Percentiles rank a stretch among this genome's conserved stretches.
Evolutionary conservation across 1,284 basidiomycete species (phyloP).

Genomic region (Heliocybe sulcata): DNA sequence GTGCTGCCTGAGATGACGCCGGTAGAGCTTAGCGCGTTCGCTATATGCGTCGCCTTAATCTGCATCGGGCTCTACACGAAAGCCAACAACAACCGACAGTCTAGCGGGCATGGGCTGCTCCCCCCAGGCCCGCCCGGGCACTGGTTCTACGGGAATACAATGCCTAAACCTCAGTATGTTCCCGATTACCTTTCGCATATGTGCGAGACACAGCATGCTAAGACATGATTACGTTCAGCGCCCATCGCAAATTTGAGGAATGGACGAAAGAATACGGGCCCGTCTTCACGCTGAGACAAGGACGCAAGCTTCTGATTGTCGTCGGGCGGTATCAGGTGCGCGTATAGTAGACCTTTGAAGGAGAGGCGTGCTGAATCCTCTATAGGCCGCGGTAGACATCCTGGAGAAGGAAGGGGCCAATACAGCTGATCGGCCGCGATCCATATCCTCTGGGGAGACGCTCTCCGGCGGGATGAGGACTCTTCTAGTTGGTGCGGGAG

Average conservation of each 20-base stretch:
- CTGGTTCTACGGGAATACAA: constrained; percentile 8
- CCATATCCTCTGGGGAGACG: constrained; percentile 15
- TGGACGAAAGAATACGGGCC: constrained; percentile 31
- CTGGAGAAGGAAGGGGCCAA: constrained; percentile 23
- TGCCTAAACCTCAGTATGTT: constrained; percentile 6
- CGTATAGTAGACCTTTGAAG: not conserved
- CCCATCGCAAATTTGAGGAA: constrained; percentile 16
- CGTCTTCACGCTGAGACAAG: constrained; percentile 24
- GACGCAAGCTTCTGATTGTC: constrained; percentile 23
- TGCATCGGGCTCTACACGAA: not conserved
- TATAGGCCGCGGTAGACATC: constrained; percentile 19
- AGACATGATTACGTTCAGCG: not conserved
- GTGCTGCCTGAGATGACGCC: not conserved
- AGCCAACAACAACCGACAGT: not conserved
- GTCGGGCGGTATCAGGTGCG: constrained; percentile 26
- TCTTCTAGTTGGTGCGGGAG: constrained; percentile 8
- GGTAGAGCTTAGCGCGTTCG: not conserved
- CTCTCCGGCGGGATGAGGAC: constrained; percentile 7
- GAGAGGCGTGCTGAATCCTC: not conserved
- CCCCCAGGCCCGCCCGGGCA: constrained; percentile 9
- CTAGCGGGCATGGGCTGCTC: not conserved
- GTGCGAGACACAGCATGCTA: too few species aligned
- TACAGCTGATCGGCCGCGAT: constrained; percentile 18
- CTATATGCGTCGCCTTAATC: not conserved
- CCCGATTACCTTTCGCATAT: too few species aligned